Evolutionary conservation across 768 basidiomycete species (phyloP).

Genomic region (Macrolepiota dolichaula): DNA sequence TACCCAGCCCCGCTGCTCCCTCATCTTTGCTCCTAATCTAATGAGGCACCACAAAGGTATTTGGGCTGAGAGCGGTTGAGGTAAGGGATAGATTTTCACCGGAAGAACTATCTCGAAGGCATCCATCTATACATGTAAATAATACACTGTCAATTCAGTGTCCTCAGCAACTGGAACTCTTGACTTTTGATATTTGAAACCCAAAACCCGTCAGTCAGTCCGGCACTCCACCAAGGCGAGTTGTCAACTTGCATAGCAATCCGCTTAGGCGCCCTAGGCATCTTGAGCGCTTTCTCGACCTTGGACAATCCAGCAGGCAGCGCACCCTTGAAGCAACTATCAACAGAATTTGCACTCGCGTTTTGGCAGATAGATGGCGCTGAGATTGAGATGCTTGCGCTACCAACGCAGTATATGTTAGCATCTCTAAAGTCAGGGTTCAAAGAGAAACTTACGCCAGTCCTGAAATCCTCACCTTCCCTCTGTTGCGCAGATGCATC

Average conservation of each 20-base stretch:
- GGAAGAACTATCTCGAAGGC: too few relatives aligned
- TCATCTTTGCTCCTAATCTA: too few relatives aligned
- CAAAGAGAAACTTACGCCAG: conserved; percentile 47
- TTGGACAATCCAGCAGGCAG: conserved; percentile 79
- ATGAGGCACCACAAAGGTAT: too few relatives aligned
- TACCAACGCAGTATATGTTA: conserved; percentile 20
- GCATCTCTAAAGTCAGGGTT: neutral
- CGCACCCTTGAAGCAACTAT: conserved; percentile 92
- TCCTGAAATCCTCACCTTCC: conserved; percentile 92
- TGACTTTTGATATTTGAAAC: conserved; percentile 57
- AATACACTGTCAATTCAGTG: too few relatives aligned
- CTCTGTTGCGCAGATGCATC: conserved; percentile 89
- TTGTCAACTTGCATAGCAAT: conserved; percentile 61
- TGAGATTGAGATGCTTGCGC: conserved; percentile 70
- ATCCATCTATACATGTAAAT: too few relatives aligned
- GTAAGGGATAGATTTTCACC: too few relatives aligned
- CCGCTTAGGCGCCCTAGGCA: conserved; percentile 86
- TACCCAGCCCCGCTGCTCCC: too few relatives aligned
- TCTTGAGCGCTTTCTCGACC: conserved; percentile 74
- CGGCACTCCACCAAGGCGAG: conserved; percentile 3
- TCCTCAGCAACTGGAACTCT: conserved; percentile 99
- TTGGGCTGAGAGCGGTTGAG: too few relatives aligned
- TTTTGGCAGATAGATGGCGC: conserved; percentile 85
- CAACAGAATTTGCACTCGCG: conserved; percentile 92
- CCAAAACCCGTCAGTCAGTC: neutral